Percentiles rank a stretch among this genome's conserved stretches.
Evolutionary conservation across 2,329 filamentous ascomycete species (phyloP).

Genomic region (Stenocarpella maydis): DNA sequence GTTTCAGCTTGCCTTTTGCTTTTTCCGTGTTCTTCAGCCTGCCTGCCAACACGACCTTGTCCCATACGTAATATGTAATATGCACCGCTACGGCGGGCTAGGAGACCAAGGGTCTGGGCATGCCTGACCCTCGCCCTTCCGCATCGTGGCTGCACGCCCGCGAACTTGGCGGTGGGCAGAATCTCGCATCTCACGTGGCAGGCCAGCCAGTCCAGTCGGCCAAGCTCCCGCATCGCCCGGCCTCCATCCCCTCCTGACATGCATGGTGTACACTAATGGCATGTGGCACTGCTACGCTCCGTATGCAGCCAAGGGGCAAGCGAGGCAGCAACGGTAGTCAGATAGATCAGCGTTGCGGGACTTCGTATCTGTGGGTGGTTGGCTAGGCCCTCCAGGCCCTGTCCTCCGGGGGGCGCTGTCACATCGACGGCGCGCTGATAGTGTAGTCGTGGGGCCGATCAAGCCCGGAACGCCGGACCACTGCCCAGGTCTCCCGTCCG

Average conservation of each 20-base stretch:
- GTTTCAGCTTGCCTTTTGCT: slow-evolving; percentile 10
- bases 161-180: slow-evolving; percentile 1
- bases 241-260: neutral
- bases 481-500: slow-evolving; percentile 11
- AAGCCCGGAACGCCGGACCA: slow-evolving; percentile 22
- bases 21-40: neutral
- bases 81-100: neutral
- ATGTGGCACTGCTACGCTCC: neutral
- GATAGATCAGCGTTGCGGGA: slow-evolving; percentile 8
- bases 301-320: too few species aligned
- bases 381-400: neutral
- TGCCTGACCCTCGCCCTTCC: neutral
- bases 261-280: too few species aligned
- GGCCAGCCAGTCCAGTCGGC: neutral
- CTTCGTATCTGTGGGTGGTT: slow-evolving; percentile 3
- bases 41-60: neutral
- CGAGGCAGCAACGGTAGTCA: neutral
- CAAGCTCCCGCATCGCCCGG: slow-evolving; percentile 8
- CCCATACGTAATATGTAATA: neutral
- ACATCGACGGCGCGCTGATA: slow-evolving; percentile 16
- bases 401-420: neutral
- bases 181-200: slow-evolving; percentile 18
- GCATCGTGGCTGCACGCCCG: slow-evolving; percentile 16
- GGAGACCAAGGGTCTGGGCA: neutral
- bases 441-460: slow-evolving; percentile 12